phyloP scores from a whole-genome alignment of 2,329 filamentous ascomycete species.

The Atkinsonella hypoxylon region DNA sequence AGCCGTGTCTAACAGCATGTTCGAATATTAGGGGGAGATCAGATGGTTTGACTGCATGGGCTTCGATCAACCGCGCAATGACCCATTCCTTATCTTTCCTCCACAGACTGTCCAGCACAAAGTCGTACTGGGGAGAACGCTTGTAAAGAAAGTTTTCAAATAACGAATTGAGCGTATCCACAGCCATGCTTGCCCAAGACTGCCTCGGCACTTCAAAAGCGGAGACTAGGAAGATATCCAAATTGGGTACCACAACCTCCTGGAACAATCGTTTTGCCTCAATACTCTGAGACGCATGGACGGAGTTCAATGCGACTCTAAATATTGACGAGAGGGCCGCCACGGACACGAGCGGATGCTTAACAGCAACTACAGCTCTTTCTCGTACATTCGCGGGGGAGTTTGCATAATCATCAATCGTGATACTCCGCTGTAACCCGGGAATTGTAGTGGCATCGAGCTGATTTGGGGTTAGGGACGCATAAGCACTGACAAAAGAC shows the following conservation, averaged over 20 bases:
- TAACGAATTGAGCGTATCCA: slow-evolving; percentile 62
- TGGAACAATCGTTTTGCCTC: slow-evolving; percentile 56
- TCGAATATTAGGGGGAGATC: slow-evolving; percentile 32
- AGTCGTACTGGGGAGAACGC: slow-evolving; percentile 65
- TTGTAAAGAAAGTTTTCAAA: slow-evolving; percentile 79
- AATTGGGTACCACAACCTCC: slow-evolving; percentile 57
- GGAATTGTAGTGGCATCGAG: slow-evolving; percentile 80
- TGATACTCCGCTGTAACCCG: slow-evolving; percentile 66
- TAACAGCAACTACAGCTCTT: slow-evolving; percentile 51
- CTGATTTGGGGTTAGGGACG: slow-evolving; percentile 61
- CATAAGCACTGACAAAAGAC: slow-evolving; percentile 84
- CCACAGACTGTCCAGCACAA: slow-evolving; percentile 87
- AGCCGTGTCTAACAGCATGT: slow-evolving; percentile 68
- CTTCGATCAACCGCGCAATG: slow-evolving; percentile 64
- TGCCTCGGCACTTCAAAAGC: slow-evolving; percentile 61
- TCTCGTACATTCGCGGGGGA: slow-evolving; percentile 38
- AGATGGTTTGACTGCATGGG: slow-evolving; percentile 63
- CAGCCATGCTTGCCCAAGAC: slow-evolving; percentile 63
- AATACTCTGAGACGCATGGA: slow-evolving; percentile 47
- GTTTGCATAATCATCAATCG: slow-evolving; percentile 41
- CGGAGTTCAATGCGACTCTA: slow-evolving; percentile 49
- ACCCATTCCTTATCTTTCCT: slow-evolving; percentile 84
- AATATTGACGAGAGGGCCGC: slow-evolving; percentile 66
- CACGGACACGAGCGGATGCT: slow-evolving; percentile 78
- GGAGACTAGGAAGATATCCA: slow-evolving; percentile 68